phyloP scores from a whole-genome alignment of 177 flowering plant genomes.

The Telopea speciosissima region DNA sequence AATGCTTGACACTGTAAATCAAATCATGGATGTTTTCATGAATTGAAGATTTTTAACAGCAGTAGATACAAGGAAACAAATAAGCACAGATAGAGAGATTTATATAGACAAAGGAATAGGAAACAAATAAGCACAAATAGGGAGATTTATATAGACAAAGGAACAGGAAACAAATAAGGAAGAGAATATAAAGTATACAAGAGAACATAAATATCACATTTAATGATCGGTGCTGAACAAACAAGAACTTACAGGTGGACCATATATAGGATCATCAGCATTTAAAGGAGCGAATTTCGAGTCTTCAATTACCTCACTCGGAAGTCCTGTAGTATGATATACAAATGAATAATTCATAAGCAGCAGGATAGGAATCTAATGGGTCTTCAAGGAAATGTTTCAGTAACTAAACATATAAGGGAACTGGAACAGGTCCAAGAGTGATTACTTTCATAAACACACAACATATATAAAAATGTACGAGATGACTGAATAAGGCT shows the following conservation, averaged over 20 bases:
- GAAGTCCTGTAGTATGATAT: slow-evolving; percentile 34
- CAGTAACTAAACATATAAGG: background rate
- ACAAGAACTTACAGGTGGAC: slow-evolving; percentile 90
- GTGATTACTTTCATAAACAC: background rate
- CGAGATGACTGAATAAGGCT: background rate
- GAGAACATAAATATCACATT: background rate
- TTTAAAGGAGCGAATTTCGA: slow-evolving; percentile 83
- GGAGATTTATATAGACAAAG: no score
- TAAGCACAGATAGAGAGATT: no score
- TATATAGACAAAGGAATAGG: no score
- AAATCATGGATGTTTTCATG: no score
- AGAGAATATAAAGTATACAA: no score
- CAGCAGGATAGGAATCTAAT: background rate
- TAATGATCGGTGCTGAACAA: slow-evolving; percentile 15
- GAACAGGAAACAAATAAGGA: no score
- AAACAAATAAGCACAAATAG: no score
- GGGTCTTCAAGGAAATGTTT: background rate
- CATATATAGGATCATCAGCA: slow-evolving; percentile 66
- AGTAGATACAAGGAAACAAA: no score
- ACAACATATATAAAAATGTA: no score
- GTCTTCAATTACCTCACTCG: slow-evolving; percentile 61
- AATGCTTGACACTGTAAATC: no score
- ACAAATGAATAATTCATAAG: background rate
- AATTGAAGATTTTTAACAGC: no score
- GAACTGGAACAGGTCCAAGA: background rate